These are phyloP conservation scores for Trypanosoma scelopori DNA, from an alignment of 208 protist genomes.

Conservation along the genomic window DNA sequence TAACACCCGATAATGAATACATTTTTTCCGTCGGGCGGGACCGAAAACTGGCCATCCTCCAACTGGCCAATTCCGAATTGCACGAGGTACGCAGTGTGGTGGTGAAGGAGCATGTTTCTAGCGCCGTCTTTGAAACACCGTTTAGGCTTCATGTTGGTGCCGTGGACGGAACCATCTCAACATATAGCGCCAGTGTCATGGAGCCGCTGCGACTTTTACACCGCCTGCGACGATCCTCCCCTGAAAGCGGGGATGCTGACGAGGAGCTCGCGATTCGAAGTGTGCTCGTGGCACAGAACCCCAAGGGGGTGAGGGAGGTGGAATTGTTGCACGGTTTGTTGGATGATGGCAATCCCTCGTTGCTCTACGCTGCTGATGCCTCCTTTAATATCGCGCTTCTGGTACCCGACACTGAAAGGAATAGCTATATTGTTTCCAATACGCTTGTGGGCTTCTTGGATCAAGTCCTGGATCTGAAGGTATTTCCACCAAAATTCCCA, in stretches of 20 bases:
- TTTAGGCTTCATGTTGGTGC: conserved; percentile 63
- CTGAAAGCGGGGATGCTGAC: conserved; percentile 37
- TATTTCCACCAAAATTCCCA: conserved; percentile 38
- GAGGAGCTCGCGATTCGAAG: conserved; percentile 69
- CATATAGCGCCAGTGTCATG: conserved; percentile 62
- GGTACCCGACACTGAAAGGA: conserved; percentile 11
- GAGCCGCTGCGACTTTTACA: conserved; percentile 44
- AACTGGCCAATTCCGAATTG: conserved; percentile 27
- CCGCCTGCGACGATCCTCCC: conserved; percentile 38
- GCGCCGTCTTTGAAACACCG: conserved; percentile 59
- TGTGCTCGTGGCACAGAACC: conserved; percentile 41
- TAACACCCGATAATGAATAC: conserved; percentile 45
- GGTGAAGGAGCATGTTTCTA: conserved; percentile 73
- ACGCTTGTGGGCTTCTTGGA: conserved; percentile 86
- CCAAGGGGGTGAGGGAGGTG: conserved; percentile 46
- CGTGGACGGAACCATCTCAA: conserved; percentile 70
- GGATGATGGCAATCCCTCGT: conserved; percentile 27
- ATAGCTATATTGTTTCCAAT: conserved; percentile 30
- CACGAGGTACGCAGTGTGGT: conserved; percentile 66
- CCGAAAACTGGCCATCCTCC: conserved; percentile 61
- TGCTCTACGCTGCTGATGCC: conserved; percentile 70
- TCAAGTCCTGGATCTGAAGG: conserved; percentile 85
- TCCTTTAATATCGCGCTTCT: conserved; percentile 68
- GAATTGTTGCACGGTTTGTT: conserved; percentile 29
- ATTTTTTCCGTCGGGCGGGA: conserved; percentile 78